Base-by-base conservation (phyloP, 371 early-diverging fungal species). In the Thermomucor indicae-seudaticae region DNA sequence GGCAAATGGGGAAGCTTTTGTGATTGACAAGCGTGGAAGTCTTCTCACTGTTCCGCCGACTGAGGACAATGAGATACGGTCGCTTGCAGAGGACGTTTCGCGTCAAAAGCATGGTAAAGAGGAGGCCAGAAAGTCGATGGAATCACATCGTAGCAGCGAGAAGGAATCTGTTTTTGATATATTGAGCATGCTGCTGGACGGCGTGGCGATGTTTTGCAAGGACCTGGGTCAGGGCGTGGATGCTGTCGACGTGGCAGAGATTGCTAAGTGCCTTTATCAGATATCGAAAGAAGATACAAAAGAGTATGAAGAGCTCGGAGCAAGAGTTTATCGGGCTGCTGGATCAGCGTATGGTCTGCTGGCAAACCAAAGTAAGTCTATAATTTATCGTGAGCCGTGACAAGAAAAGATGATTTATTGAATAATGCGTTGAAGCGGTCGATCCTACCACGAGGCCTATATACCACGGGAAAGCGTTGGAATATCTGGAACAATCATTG, bases 331-430 rank as follows among this genome's bases (percentile, higher is more conserved):
- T 46, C 73, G 80, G 31, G 69, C 70, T 14, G 62, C 78, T 3
- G 91, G 85, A n/a, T 60, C 77, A 16, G 81, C 82, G 0, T 82
- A 80, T 58, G 82, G 88, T 0, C 72, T 84, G 35, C 50, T 81
- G 40, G 88, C 83, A 0, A 60, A 65, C 41, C 83, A 85, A 51
- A 77, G 86, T 84, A 63, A 55, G 66, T 53, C 10, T 30, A 5
- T 27, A 11, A 34, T 41, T 30, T 32, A 8, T 32, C 14, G 7
- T 32, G 32, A 8, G 14, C 14, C 14, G 14, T 32, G 8, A 8
- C 8, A 8, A 8, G 7, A 14, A 8, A 14, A 7, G 32, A 32
- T 7, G 32, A 8, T 14, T 32, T 32, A 14, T 14, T 32, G 14
- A 32, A 32, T 32, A 32, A 32, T 25, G 16, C 32, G 34, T 10